Evolutionary conservation across 1,284 basidiomycete species (phyloP).

Genomic region (Heterobasidion irregulare): DNA sequence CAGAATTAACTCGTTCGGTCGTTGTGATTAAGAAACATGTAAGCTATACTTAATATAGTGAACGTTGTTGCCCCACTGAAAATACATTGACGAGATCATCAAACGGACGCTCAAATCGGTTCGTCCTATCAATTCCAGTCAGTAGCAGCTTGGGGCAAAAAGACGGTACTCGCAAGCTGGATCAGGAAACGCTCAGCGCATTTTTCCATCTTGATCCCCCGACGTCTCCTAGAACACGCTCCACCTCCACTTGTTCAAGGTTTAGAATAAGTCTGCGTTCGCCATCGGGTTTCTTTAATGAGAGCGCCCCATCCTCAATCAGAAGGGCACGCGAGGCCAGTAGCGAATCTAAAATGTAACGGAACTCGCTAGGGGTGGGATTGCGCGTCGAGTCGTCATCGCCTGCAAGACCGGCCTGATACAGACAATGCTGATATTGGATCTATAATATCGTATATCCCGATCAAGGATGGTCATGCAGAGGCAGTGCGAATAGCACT

Average conservation of each 20-base stretch:
- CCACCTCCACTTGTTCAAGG: conserved; percentile 64
- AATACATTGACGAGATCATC: too few relatives aligned
- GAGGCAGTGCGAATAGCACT: conserved; percentile 14
- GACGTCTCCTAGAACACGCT: conserved; percentile 64
- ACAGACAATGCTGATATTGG: conserved; percentile 58
- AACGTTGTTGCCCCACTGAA: too few relatives aligned
- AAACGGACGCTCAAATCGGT: too few relatives aligned
- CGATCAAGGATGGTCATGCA: background rate
- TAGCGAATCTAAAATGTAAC: conserved; percentile 57
- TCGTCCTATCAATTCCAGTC: too few relatives aligned
- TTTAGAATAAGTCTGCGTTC: conserved; percentile 62
- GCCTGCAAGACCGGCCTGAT: conserved; percentile 46
- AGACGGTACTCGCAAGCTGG: background rate
- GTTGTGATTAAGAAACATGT: too few relatives aligned
- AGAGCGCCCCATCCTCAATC: conserved; percentile 52
- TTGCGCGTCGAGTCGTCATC: conserved; percentile 41
- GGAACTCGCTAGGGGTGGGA: conserved; percentile 48
- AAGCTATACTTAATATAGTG: too few relatives aligned
- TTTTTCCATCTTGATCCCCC: conserved; percentile 66
- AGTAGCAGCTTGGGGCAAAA: too few relatives aligned
- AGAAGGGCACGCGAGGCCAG: conserved; percentile 65
- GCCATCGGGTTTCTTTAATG: conserved; percentile 41
- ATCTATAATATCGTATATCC: conserved; percentile 31
- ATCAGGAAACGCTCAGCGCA: conserved; percentile 26
- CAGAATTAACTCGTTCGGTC: too few relatives aligned